A percentile compares a stretch with the other conserved stretches of the same genome.
phyloP scores from a whole-genome alignment of 1,284 basidiomycete species.

The Apiotrichum mycotoxinovorans region DNA sequence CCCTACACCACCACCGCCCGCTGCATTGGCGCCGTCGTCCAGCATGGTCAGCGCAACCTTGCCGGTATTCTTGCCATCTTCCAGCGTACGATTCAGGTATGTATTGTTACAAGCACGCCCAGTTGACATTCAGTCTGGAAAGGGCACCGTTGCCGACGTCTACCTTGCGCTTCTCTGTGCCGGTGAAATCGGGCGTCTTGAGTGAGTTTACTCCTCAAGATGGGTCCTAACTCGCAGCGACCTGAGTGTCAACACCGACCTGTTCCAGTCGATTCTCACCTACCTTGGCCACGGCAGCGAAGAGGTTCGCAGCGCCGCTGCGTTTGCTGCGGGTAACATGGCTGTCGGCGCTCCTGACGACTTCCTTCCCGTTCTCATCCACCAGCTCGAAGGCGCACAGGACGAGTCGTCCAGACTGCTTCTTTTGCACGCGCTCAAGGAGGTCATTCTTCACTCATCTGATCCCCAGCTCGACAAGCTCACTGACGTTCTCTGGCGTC shows the following conservation, averaged over 20 bases:
- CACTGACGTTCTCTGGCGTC: conserved; percentile 83
- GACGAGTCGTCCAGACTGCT: conserved; percentile 73
- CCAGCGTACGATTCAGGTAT: conserved; percentile 62
- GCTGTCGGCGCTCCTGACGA: conserved; percentile 82
- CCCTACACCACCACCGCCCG: conserved; percentile 67
- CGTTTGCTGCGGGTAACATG: conserved; percentile 91
- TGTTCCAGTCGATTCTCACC: conserved; percentile 69
- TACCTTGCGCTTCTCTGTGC: conserved; percentile 81
- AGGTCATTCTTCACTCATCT: conserved; percentile 89
- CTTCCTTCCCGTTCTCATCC: conserved; percentile 80
- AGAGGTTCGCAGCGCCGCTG: conserved; percentile 78
- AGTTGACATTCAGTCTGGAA: conserved; percentile 53
- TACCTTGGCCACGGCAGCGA: conserved; percentile 75
- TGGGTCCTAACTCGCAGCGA: conserved; percentile 56
- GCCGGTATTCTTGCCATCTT: conserved; percentile 78
- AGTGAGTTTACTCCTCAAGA: conserved; percentile 55
- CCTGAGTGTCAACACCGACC: conserved; percentile 68
- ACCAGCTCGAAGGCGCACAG: conserved; percentile 64
- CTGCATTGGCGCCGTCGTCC: conserved; percentile 75
- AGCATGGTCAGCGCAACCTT: conserved; percentile 63
- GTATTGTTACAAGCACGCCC: conserved; percentile 49
- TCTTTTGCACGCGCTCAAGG: conserved; percentile 87
- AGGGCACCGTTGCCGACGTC: conserved; percentile 62
- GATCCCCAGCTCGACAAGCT: conserved; percentile 75
- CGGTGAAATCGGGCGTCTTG: conserved; percentile 82